Conservation (phyloP, 1,139 yeast genomes). For the Citeromyces siamensis region DNA sequence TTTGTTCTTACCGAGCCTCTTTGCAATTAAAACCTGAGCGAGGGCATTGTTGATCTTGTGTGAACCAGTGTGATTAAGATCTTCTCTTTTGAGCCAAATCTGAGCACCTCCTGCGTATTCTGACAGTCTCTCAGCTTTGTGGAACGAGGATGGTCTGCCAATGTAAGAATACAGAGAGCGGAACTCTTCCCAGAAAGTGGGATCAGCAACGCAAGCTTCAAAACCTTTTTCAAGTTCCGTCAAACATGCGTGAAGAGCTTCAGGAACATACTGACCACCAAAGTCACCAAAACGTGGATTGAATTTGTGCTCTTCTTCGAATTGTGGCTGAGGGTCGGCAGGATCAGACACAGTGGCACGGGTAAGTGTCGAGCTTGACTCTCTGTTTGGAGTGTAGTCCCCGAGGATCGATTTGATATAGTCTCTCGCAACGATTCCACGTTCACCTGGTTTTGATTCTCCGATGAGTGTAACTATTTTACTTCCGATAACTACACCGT, state of each 20-base stretch:
- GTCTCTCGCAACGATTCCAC: slow-evolving; percentile 48
- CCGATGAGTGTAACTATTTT: slow-evolving; percentile 63
- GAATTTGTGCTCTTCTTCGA: slow-evolving; percentile 46
- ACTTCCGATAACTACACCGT: slow-evolving; percentile 94
- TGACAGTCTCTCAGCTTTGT: slow-evolving; percentile 80
- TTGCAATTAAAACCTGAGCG: slow-evolving; percentile 89
- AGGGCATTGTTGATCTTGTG: slow-evolving; percentile 95
- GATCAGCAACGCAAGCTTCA: slow-evolving; percentile 80
- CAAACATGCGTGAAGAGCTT: slow-evolving; percentile 84
- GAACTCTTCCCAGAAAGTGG: slow-evolving; percentile 88
- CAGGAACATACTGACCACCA: slow-evolving; percentile 99
- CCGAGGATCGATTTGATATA: slow-evolving; percentile 64
- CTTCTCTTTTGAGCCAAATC: slow-evolving; percentile 98
- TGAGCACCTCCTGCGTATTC: slow-evolving; percentile 94
- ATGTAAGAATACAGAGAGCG: slow-evolving; percentile 72
- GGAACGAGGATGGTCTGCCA: slow-evolving; percentile 93
- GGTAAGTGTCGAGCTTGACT: slow-evolving; percentile 18
- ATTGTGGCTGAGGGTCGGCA: slow-evolving; percentile 23
- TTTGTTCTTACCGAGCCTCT: slow-evolving; percentile 79
- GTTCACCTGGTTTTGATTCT: slow-evolving; percentile 45
- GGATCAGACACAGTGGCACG: slow-evolving; percentile 12
- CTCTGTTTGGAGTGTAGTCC: slow-evolving; percentile 21
- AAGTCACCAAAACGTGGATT: slow-evolving; percentile 82
- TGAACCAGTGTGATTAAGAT: slow-evolving; percentile 94
- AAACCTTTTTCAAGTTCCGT: slow-evolving; percentile 82